Evolutionary conservation across 495 filamentous ascomycete species (phyloP), one percentile per base, ranked within the genome.

Genomic region (Schizothecium vesticola): DNA sequence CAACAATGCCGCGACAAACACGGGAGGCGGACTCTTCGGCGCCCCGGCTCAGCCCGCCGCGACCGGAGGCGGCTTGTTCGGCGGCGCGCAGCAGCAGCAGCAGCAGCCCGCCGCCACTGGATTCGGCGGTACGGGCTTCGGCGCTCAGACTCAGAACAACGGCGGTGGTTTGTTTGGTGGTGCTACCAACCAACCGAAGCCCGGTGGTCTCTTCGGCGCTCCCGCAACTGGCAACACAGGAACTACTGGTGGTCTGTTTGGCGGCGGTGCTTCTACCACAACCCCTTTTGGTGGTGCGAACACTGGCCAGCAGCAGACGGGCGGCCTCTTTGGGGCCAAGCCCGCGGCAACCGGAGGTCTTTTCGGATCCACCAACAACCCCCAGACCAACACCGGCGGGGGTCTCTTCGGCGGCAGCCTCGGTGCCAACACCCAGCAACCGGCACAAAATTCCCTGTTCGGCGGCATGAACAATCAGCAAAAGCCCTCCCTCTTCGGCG

Each of bases 1-100:
- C 10, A 79, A 73, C 57, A 72, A 79, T 1, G 75, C 73, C 21
- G 25, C 70, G 21, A 55, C 68, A 2, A 70, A 83, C 65, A 86
- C 87, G 61, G 84, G 88, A 13, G 84, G 80, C 9, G 84, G 88
- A 61, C 75, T 91, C 5, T 92, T 92, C 72, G 87, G 86, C n/a
- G 80, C 71, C 63, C 78, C 64, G 6, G 43, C 71, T 31, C 73
- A 69, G 58, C 66, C 64, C 36, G 73, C 57, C 60, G 69, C 64
- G 16, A 74, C 77, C 25, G 79, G 81, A 19, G 75, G 74, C 25
- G 82, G 84, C 25, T 71, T 88, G 29, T 88, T 87, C 67, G 87
- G 84, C 63, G 84, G 81, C 63, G 64, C 67, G n/a, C 57, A 61
- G 26, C 68, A 69, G 33, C 72, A 72, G 59, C 71, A 70, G 33